These are phyloP conservation scores for Chaetomium sp. DNA, from an alignment of 2,329 filamentous ascomycete species.

Conservation along the genomic window DNA sequence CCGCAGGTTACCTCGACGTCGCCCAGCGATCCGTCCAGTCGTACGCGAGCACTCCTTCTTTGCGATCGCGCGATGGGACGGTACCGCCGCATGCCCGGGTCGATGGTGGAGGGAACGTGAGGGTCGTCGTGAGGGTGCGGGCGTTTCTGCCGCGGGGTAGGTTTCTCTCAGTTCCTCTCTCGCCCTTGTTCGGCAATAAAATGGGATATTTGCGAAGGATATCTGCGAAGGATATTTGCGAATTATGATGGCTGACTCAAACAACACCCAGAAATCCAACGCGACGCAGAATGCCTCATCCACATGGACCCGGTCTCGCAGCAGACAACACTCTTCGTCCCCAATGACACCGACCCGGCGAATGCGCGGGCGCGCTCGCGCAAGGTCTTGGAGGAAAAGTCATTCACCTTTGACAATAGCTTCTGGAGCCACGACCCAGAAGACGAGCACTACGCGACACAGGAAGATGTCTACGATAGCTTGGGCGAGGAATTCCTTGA, in stretches of 20 bases:
- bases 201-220: not conserved
- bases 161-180: conserved; percentile 24
- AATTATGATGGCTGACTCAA: conserved; percentile 8
- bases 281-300: conserved; percentile 81
- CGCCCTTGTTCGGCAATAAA: not conserved
- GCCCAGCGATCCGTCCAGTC: conserved; percentile 53
- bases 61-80: conserved; percentile 72
- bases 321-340: conserved; percentile 71
- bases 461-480: conserved; percentile 91
- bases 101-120: conserved; percentile 73
- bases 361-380: conserved; percentile 65
- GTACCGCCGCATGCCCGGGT: conserved; percentile 58
- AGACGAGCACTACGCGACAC: conserved; percentile 85
- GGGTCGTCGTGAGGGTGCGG: conserved; percentile 78
- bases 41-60: conserved; percentile 75
- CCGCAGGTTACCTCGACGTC: conserved; percentile 25
- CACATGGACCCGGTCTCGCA: conserved; percentile 88
- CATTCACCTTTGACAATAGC: conserved; percentile 94
- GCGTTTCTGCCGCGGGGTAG: conserved; percentile 78
- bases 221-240: not conserved
- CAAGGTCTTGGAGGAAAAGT: conserved; percentile 81
- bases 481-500: conserved; percentile 96
- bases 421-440: conserved; percentile 90
- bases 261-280: conserved; percentile 69
- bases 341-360: conserved; percentile 50